Base-by-base conservation (phyloP, 208 protist genomes). In the Leishmania tarentolae region DNA sequence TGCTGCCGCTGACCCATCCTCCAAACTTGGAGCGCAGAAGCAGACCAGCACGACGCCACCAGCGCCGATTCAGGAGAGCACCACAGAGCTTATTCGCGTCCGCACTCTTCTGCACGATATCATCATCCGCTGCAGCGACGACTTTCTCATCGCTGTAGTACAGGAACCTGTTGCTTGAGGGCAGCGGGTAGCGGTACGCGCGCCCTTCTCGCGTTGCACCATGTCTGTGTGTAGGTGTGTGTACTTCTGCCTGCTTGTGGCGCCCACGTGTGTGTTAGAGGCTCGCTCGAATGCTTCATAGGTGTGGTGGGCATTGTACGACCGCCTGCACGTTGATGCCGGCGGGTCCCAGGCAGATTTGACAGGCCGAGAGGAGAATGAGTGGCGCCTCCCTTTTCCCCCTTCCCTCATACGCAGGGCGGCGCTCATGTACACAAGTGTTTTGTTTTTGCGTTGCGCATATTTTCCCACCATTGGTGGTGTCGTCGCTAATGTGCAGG, bases 61-160 rank as follows among this genome's bases (percentile, higher is more conserved):
- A 9, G 76, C 84, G 50, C 83, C 87, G 7, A 84, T 86, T 35
- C 61, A 85, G n/a, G 87, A 92, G 77, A 90, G 90, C 40, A 70
- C 84, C 1, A 56, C 93, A 8, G 94, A 97, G 76, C 53, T 90
- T 37, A 74, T 97, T 44, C 94, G 94, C 21, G 89, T 97, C 40
- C 91, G 90, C 37, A 94, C 92, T 11, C 83, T 82, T 56, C 87
- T 82, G 63, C 85, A 94, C 72, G 94, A 97, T 65, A 84, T 97
- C 40, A 91, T 97, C 65, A 90, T 97, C 31, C 93, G 94, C 53
- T 94, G 86, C 81, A 81, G 87, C 77, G 89, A 90, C 0, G 89
- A 93, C 46, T 96, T 95, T 79, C 81, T 97, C 6, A 70, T 97
- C 40, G 92, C 95, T 7, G 87, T 97, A 8, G 91, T 97, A 73